Evolutionary conservation across 2,329 filamentous ascomycete species (phyloP).

Genomic region (Aspergillus glaucus): DNA sequence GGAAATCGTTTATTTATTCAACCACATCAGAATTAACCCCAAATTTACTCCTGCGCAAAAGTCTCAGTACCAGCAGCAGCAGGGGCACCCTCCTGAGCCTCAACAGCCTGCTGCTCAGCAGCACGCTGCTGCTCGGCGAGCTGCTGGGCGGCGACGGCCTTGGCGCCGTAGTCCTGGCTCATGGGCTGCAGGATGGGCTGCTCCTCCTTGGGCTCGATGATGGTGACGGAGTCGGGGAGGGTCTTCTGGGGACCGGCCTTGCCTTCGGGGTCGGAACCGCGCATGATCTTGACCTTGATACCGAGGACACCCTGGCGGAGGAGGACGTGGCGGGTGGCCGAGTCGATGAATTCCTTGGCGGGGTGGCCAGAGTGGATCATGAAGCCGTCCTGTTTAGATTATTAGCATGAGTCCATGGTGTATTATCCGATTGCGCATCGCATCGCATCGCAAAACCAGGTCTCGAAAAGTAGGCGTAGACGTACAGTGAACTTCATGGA

Average conservation of each 20-base stretch:
- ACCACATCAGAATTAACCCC: constrained; percentile 22
- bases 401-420: neutral
- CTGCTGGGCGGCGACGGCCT: constrained; percentile 63
- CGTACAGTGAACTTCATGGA: constrained; percentile 99
- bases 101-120: constrained; percentile 51
- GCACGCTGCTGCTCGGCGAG: constrained; percentile 50
- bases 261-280: constrained; percentile 97
- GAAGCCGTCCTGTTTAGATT: constrained; percentile 69
- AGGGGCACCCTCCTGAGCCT: constrained; percentile 40
- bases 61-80: constrained; percentile 38
- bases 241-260: constrained; percentile 97
- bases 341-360: constrained; percentile 99
- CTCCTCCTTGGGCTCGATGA: constrained; percentile 99
- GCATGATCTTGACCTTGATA: constrained; percentile 99
- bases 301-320: constrained; percentile 99
- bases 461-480: constrained; percentile 10
- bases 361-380: constrained; percentile 99
- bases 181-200: constrained; percentile 88
- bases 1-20: neutral
- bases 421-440: constrained; percentile 5
- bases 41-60: constrained; percentile 42
- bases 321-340: constrained; percentile 96
- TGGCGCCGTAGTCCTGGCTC: constrained; percentile 97
- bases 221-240: constrained; percentile 95
- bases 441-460: neutral